Percentiles rank a stretch among this genome's conserved stretches.
Evolutionary conservation across 345 rosid species (phyloP).

Genomic region (Barbarea vulgaris): DNA sequence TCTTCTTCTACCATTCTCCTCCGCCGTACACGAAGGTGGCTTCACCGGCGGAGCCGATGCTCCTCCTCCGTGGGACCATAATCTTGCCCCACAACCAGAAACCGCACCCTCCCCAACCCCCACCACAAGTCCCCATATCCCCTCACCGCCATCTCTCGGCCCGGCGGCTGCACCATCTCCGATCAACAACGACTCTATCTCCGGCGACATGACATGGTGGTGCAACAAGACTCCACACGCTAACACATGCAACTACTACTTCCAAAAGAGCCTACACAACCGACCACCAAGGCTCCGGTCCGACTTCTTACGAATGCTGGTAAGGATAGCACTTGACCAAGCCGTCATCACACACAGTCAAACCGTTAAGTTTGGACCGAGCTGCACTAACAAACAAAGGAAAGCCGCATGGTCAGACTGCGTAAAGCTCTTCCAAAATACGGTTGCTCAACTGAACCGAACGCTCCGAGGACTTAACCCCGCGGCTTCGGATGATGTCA

Average conservation of each 20-base stretch:
- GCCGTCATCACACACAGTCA: constrained; percentile 56
- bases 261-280: constrained; percentile 36
- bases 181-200: constrained; percentile 15
- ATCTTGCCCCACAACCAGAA: constrained; percentile 8
- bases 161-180: constrained; percentile 19
- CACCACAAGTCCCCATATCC: not conserved
- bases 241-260: constrained; percentile 62
- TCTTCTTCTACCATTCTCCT: constrained; percentile 26
- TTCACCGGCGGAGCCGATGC: not conserved
- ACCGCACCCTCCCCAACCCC: constrained; percentile 12
- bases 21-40: constrained; percentile 1
- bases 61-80: constrained; percentile 26
- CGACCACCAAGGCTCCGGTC: constrained; percentile 46
- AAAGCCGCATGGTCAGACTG: constrained; percentile 90
- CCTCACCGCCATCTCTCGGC: constrained; percentile 13
- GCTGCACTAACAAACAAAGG: constrained; percentile 58
- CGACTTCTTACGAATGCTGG: constrained; percentile 52
- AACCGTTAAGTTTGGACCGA: constrained; percentile 53
- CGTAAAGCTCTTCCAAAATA: constrained; percentile 56
- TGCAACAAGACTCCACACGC: constrained; percentile 77
- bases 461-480: constrained; percentile 51
- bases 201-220: constrained; percentile 54
- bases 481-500: constrained; percentile 26
- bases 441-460: constrained; percentile 58
- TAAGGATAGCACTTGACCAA: constrained; percentile 55